A percentile compares a stretch with the other conserved stretches of the same genome.
phyloP scores from a whole-genome alignment of 805 yeast species.

The Saccharomycopsis fodiens region DNA sequence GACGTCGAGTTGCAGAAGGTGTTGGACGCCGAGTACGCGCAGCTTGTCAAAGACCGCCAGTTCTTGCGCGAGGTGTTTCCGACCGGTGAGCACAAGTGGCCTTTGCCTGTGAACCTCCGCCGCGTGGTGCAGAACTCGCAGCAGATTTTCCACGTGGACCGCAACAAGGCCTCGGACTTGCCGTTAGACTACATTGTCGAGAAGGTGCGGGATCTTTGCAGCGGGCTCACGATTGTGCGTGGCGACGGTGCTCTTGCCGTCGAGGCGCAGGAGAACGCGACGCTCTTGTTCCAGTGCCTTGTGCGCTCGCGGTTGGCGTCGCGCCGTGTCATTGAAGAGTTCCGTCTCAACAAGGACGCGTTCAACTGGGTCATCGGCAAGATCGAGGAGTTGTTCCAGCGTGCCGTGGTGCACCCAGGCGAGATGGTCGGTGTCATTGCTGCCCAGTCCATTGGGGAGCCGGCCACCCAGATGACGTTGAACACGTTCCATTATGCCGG shows the following conservation, averaged over 20 bases:
- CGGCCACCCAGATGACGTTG: conserved; percentile 96
- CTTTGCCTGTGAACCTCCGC: conserved; percentile 92
- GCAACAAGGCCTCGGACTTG: conserved; percentile 83
- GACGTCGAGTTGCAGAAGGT: conserved; percentile 74
- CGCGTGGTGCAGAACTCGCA: conserved; percentile 96
- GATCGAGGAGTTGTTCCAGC: conserved; percentile 87
- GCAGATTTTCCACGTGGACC: conserved; percentile 91
- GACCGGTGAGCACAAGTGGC: conserved; percentile 96
- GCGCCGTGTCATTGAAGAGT: conserved; percentile 89
- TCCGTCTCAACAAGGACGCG: conserved; percentile 71
- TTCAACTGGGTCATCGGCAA: conserved; percentile 96
- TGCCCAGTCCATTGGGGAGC: conserved; percentile 97
- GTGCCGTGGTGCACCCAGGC: conserved; percentile 90
- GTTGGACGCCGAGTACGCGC: conserved; percentile 79
- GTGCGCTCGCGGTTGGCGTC: conserved; percentile 88
- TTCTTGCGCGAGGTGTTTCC: conserved; percentile 79
- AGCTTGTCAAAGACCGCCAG: conserved; percentile 67
- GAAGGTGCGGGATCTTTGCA: conserved; percentile 63
- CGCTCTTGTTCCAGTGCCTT: conserved; percentile 81
- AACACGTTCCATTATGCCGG: conserved; percentile 98
- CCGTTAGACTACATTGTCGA: conserved; percentile 72
- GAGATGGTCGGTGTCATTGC: conserved; percentile 98
- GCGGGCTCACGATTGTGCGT: conserved; percentile 59
- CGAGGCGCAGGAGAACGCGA: conserved; percentile 92
- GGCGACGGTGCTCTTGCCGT: conserved; percentile 65